Base-by-base conservation (phyloP, 2,329 filamentous ascomycete genomes). In the Verticillium nubilum region DNA sequence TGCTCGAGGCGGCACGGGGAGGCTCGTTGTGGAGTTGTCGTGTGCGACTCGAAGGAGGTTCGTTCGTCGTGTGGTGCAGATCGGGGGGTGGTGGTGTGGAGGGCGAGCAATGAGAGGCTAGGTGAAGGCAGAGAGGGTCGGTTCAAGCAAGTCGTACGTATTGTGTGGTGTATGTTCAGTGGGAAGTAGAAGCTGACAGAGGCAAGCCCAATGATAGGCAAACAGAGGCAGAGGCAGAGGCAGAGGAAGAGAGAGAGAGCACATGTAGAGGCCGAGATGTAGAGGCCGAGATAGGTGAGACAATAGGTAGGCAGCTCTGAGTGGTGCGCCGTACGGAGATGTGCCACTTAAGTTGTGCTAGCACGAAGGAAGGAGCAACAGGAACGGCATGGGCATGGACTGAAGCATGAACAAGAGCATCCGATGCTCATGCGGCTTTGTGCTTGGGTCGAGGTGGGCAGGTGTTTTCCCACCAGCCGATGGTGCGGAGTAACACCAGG, bases 321-420 rank as follows among this genome's bases (percentile, higher is more conserved):
- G 42, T 47, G 42, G 42, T 47, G n/a, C 42, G 17, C 35, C 12
- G 35, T 37, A 37, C 35, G 42, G 4, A 7, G 19, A 13, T 31
- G 29, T 31, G 29, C 29, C 29, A 31, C 29, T 31, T 31, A 13
- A 2, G 29, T 31, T 31, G 29, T 31, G 29, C 29, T 31, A 2
- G 29, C 29, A 31, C n/a, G n/a, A n/a, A n/a, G n/a, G n/a, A 52
- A 60, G 42, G 42, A 58, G 19, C 60, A 56, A 19, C 13, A 47
- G 17, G 33, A 50, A 19, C 15, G 10, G 31, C 55, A 27, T 15
- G 33, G 25, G 37, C 56, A 29, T 31, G 9, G 29, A 13, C 9
- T 31, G 29, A 13, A n/a, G 29, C 29, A 31, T 31, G 13, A 13
- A 31, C 29, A 7, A 31, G 29, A 31, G 29, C 29, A 31, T 10